Percentiles rank a stretch among this genome's conserved stretches.
phyloP scores from a whole-genome alignment of 306 rosid genomes.

The Rosa persica region DNA sequence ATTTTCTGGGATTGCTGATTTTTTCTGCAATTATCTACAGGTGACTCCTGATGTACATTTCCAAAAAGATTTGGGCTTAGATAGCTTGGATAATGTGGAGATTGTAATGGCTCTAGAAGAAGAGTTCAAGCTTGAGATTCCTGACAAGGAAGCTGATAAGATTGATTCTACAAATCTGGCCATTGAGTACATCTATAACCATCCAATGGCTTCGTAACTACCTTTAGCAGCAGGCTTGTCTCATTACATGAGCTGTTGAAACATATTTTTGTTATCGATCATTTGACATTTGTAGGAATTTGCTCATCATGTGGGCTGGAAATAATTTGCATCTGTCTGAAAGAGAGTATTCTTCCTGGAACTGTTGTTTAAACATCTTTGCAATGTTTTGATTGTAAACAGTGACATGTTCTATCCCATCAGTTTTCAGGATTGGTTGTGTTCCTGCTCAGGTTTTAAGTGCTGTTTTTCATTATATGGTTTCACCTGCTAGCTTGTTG shows the following conservation, averaged over 20 bases:
- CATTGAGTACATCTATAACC: conserved; percentile 84
- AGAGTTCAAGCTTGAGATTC: conserved; percentile 97
- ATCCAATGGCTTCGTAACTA: conserved; percentile 78
- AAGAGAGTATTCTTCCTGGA: conserved; percentile 34
- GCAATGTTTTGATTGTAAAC: conserved; percentile 11
- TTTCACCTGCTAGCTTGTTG: neutral
- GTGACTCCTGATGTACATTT: conserved; percentile 79
- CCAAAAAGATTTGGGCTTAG: conserved; percentile 91
- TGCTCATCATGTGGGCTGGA: conserved; percentile 31
- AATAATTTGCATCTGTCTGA: conserved; percentile 48
- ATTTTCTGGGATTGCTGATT: conserved; percentile 14
- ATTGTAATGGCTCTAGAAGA: conserved; percentile 96
- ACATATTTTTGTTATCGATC: conserved; percentile 20
- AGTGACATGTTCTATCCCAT: neutral
- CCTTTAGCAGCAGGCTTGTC: conserved; percentile 1
- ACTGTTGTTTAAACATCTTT: neutral
- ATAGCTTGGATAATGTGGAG: conserved; percentile 97
- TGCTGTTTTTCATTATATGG: neutral
- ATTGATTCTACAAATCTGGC: conserved; percentile 79
- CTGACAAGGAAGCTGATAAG: conserved; percentile 90
- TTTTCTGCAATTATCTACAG: conserved; percentile 37
- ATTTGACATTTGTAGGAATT: conserved; percentile 30
- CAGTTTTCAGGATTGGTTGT: conserved; percentile 1
- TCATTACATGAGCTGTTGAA: conserved; percentile 11
- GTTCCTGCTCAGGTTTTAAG: neutral